Conservation (phyloP, 2,329 filamentous ascomycete species). For the Trichoderma guizhouense region DNA sequence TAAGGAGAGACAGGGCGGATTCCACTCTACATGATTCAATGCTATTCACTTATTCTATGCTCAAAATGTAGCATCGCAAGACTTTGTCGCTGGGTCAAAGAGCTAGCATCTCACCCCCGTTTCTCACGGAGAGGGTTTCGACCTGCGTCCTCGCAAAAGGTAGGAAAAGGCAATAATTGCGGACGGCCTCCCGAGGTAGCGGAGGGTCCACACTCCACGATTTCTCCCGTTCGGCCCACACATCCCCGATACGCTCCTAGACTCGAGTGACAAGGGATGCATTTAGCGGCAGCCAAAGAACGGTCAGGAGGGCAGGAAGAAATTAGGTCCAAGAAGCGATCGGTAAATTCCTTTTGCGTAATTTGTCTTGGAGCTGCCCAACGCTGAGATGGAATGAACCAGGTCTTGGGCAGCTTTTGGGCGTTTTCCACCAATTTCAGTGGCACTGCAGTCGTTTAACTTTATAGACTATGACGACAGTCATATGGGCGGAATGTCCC, state of each 20-base stretch:
- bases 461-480: not conserved
- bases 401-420: not conserved
- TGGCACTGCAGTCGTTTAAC: not conserved
- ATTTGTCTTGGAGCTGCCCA: not conserved
- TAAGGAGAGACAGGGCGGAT: too few relatives aligned
- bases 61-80: not conserved
- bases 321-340: not conserved
- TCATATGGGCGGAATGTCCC: not conserved
- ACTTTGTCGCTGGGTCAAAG: not conserved
- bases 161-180: not conserved
- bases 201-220: constrained; percentile 14
- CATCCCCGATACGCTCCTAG: constrained; percentile 1
- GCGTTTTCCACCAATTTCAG: not conserved
- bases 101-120: too few relatives aligned
- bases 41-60: not conserved
- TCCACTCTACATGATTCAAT: not conserved
- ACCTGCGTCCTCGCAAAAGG: not conserved
- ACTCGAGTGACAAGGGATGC: not conserved
- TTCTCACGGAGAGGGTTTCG: not conserved
- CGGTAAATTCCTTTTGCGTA: not conserved
- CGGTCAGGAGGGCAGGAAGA: constrained; percentile 8
- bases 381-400: not conserved
- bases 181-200: constrained; percentile 15
- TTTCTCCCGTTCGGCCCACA: constrained; percentile 14
- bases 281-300: constrained; percentile 9